These are phyloP conservation scores for Blumeriella jaapii DNA, from an alignment of 2,329 filamentous ascomycete species.

Conservation along the genomic window DNA sequence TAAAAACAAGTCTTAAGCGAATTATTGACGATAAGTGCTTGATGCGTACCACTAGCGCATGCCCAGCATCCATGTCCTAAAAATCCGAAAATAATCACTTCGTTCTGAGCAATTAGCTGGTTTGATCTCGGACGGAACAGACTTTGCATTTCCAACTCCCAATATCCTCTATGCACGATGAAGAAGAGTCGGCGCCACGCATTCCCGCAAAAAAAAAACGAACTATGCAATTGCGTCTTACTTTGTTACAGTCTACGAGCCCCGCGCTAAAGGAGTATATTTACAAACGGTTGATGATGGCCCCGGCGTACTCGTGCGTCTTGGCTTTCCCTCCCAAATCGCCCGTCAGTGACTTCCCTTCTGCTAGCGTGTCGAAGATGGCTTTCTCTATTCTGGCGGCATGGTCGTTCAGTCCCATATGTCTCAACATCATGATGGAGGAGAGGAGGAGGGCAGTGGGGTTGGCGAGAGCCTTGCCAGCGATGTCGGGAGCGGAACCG, in stretches of 20 bases:
- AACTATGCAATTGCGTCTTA: slow-evolving; percentile 15
- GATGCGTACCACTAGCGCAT: too few relatives aligned
- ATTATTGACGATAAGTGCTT: too few relatives aligned
- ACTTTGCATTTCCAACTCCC: too few relatives aligned
- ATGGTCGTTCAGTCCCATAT: slow-evolving; percentile 84
- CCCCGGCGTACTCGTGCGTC: slow-evolving; percentile 85
- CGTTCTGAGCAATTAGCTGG: too few relatives aligned
- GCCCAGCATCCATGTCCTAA: too few relatives aligned
- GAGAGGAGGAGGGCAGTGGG: slow-evolving; percentile 89
- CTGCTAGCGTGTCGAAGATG: slow-evolving; percentile 86
- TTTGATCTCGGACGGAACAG: too few relatives aligned
- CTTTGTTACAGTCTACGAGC: slow-evolving; percentile 26
- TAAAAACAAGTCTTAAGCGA: too few relatives aligned
- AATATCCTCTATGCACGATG: too few relatives aligned
- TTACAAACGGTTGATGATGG: slow-evolving; percentile 57
- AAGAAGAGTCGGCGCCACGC: neutral
- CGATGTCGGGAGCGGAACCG: slow-evolving; percentile 93
- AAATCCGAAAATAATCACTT: too few relatives aligned
- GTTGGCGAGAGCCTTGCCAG: slow-evolving; percentile 92
- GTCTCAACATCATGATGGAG: slow-evolving; percentile 99
- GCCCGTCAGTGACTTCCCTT: slow-evolving; percentile 93
- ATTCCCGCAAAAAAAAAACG: neutral
- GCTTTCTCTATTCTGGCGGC: slow-evolving; percentile 85
- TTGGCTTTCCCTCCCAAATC: slow-evolving; percentile 94
- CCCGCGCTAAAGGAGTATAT: slow-evolving; percentile 23